A percentile compares a stretch with the other conserved stretches of the same genome.
phyloP scores from a whole-genome alignment of 345 rosid genomes.

The Eutrema heterophyllum region DNA sequence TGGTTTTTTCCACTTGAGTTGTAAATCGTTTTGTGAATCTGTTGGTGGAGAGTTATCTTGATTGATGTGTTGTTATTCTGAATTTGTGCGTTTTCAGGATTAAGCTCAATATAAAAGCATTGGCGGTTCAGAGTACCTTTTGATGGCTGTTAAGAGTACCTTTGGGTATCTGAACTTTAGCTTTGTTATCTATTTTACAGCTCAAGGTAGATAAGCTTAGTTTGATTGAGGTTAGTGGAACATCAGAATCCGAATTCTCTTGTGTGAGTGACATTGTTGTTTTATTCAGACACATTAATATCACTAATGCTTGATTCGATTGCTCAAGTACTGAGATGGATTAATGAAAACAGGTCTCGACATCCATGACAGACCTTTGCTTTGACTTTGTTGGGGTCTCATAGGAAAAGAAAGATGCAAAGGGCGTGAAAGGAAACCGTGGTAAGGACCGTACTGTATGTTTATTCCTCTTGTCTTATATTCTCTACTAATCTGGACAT shows the following conservation, averaged over 20 bases:
- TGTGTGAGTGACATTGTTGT: constrained; percentile 42
- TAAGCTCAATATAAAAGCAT: constrained; percentile 61
- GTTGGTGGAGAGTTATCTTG: not conserved
- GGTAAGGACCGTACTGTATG: not conserved
- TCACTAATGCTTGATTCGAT: constrained; percentile 46
- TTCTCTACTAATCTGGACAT: not conserved
- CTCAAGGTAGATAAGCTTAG: constrained; percentile 77
- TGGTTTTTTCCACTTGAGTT: no score
- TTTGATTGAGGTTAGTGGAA: constrained; percentile 88
- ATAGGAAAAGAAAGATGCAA: constrained; percentile 46
- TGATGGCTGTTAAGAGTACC: not conserved
- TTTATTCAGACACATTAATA: constrained; percentile 18
- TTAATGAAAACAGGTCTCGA: constrained; percentile 23
- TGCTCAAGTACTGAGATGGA: constrained; percentile 4
- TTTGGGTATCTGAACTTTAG: not conserved
- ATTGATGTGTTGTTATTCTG: not conserved
- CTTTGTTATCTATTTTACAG: constrained; percentile 50
- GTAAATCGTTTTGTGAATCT: not conserved
- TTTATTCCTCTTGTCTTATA: not conserved
- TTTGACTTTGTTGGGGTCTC: constrained; percentile 30
- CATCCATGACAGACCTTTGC: constrained; percentile 33
- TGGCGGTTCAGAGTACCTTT: constrained; percentile 62
- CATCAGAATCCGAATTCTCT: constrained; percentile 80
- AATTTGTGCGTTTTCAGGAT: constrained; percentile 37
- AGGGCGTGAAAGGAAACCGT: constrained; percentile 23